These are phyloP conservation scores for Amanita polypyramis DNA, from an alignment of 768 basidiomycete species.

Conservation along the genomic window DNA sequence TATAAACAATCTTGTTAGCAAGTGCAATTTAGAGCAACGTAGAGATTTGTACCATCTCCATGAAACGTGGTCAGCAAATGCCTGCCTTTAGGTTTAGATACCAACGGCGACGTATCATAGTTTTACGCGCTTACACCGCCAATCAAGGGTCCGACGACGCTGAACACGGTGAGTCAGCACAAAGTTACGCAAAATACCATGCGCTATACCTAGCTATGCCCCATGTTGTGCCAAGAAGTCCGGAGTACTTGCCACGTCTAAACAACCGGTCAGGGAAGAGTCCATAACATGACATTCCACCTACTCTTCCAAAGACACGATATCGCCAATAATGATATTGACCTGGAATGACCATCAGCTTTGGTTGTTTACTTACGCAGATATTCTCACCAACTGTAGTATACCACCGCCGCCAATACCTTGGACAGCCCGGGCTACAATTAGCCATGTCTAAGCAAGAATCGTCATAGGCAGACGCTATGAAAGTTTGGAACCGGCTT, in stretches of 20 bases:
- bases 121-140: constrained; percentile 51
- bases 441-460: constrained; percentile 48
- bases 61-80: constrained; percentile 59
- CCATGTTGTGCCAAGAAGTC: constrained; percentile 71
- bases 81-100: constrained; percentile 24
- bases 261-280: constrained; percentile 2
- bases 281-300: constrained; percentile 12
- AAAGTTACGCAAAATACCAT: not conserved
- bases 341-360: constrained; percentile 22
- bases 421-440: constrained; percentile 68
- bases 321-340: constrained; percentile 73
- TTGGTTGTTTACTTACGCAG: not conserved
- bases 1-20: constrained; percentile 13
- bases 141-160: constrained; percentile 68
- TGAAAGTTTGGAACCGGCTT: constrained; percentile 6
- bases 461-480: not conserved
- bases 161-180: constrained; percentile 12
- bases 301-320: constrained; percentile 70
- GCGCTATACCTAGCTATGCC: constrained; percentile 41
- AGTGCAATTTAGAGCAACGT: not conserved
- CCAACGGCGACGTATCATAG: not conserved
- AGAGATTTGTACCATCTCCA: constrained; percentile 59
- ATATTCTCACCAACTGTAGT: constrained; percentile 45
- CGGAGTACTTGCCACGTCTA: constrained; percentile 72
- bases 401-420: constrained; percentile 81